Base-by-base conservation (phyloP, 768 basidiomycete genomes). In the Suillus fuscotomentosus region DNA sequence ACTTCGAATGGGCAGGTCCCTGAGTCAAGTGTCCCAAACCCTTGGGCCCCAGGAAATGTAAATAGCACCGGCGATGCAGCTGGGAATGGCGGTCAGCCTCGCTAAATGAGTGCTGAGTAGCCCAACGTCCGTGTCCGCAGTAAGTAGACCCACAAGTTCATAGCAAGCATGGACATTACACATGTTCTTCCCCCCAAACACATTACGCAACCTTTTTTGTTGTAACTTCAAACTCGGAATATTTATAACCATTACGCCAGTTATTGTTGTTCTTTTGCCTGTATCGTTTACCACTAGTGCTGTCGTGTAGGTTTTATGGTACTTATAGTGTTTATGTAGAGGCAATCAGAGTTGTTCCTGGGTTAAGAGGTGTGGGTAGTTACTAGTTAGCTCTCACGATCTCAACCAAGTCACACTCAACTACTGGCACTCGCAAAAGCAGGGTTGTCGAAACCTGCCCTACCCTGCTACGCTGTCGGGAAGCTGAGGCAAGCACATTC, bases 11-110 rank as follows among this genome's bases (percentile, higher is more conserved):
- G 53, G 47, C 47, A 65, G 47, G 48, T 41, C 34, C 41, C 57
- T 1, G 57, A 59, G 41, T 27, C 57, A 17, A 55, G 53, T n/a
- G 36, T 39, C 22, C 14, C 31, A 22, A 63, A 45, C 45, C 22
- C 38, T 22, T 65, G 64, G 62, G 39, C 43, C 48, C 60, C 47
- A 11, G 63, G 62, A 59, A 55, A 61, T 59, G 54, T 55, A 45
- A 71, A 73, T 38, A 75, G 73, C 61, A 70, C 66, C 45, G 68
- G 66, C 27, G 57, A 62, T 24, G 13, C 62, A 50, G 69, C 64
- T 56, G 74, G 70, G 53, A 71, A 69, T 60, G 66, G 62, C 56
- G 63, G 67, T 60, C 73, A 69, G 59, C 39, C 64, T 41, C 74
- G 65, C 63, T 70, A 68, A 65, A 76, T 36, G 54, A 61, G 54